Evolutionary conservation across 371 early-diverging fungal species (phyloP).

Genomic region (Coemansia sp.): DNA sequence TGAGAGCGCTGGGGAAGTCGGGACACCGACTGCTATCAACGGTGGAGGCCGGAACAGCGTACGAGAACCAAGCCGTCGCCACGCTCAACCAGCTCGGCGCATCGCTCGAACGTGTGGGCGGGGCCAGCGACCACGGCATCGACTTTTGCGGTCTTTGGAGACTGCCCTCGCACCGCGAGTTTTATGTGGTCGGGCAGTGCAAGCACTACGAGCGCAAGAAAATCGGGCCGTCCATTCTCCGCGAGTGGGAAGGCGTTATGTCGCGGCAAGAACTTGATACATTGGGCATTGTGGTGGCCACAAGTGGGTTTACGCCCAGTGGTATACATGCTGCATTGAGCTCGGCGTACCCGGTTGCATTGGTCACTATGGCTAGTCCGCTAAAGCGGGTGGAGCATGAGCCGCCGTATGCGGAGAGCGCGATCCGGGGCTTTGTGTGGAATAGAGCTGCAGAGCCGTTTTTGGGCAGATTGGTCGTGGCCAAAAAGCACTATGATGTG

Average conservation of each 20-base stretch:
- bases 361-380: slow-evolving; percentile 38
- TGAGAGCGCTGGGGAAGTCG: too few relatives aligned
- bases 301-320: slow-evolving; percentile 47
- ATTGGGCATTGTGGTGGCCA: slow-evolving; percentile 37
- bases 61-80: slow-evolving; percentile 34
- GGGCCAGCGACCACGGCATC: slow-evolving; percentile 49
- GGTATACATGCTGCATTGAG: slow-evolving; percentile 40
- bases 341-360: slow-evolving; percentile 42
- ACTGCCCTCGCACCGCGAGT: slow-evolving; percentile 19
- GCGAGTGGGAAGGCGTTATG: slow-evolving; percentile 54
- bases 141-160: slow-evolving; percentile 47
- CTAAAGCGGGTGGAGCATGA: neutral
- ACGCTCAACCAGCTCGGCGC: slow-evolving; percentile 41
- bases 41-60: slow-evolving; percentile 43
- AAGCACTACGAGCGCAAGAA: slow-evolving; percentile 48
- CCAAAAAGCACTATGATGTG: slow-evolving; percentile 47
- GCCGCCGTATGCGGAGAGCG: neutral
- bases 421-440: slow-evolving; percentile 49
- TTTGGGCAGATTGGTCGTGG: slow-evolving; percentile 41
- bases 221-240: slow-evolving; percentile 47
- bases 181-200: slow-evolving; percentile 52
- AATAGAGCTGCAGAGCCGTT: slow-evolving; percentile 44
- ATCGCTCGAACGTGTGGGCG: slow-evolving; percentile 35
- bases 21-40: slow-evolving; percentile 23
- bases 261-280: slow-evolving; percentile 46